phyloP scores from a whole-genome alignment of 2,329 filamentous ascomycete species.

The Sporothrix mexicana region DNA sequence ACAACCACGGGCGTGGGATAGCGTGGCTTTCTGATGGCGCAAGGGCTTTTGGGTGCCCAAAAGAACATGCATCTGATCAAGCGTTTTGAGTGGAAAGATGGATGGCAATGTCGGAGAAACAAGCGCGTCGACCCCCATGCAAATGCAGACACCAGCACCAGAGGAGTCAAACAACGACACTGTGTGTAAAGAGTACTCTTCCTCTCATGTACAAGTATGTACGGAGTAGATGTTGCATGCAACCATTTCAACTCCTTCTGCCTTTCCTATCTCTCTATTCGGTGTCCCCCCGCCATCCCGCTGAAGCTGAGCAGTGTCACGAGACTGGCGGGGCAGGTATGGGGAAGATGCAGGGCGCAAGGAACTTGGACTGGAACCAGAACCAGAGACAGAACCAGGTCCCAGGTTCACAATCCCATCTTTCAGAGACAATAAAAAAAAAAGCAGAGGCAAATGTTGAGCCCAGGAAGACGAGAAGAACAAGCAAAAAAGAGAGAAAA shows the following conservation, averaged over 20 bases:
- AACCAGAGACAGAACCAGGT: too few relatives aligned
- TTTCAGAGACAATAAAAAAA: not conserved
- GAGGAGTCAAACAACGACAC: not conserved
- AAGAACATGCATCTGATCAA: not conserved
- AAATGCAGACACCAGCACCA: not conserved
- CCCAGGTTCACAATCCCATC: not conserved
- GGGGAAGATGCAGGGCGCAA: constrained; percentile 19
- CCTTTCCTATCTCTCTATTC: too few relatives aligned
- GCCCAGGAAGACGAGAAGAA: not conserved
- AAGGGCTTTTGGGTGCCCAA: not conserved
- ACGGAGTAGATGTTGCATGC: not conserved
- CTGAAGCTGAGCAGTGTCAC: constrained; percentile 32
- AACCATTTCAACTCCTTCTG: constrained; percentile 8
- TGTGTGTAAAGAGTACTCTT: not conserved
- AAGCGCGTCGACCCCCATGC: constrained; percentile 19
- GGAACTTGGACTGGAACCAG: too few relatives aligned
- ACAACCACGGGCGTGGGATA: not conserved
- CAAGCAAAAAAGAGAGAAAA: not conserved
- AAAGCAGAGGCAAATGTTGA: not conserved
- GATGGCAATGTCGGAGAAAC: constrained; percentile 15
- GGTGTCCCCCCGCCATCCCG: not conserved
- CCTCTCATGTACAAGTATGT: too few relatives aligned
- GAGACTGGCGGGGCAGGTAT: constrained; percentile 30
- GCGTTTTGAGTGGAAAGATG: not conserved
- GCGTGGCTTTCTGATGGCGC: not conserved